A percentile compares a stretch with the other conserved stretches of the same genome.
phyloP scores from a whole-genome alignment of 192 early-diverging fungal species.

The Entomortierella lignicola region DNA sequence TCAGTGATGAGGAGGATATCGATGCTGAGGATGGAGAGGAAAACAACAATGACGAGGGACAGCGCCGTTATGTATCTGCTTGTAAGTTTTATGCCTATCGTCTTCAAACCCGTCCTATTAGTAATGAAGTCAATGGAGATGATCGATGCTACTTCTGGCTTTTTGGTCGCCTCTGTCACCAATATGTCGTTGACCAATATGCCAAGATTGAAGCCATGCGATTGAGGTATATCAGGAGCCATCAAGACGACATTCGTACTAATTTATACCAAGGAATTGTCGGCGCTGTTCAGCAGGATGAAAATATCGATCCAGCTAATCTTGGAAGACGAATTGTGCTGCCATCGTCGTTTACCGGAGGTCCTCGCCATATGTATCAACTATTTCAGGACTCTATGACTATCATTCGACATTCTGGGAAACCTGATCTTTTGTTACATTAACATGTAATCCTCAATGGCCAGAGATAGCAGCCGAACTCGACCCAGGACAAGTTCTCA shows the following conservation, averaged over 20 bases:
- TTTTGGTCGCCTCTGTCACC: constrained; percentile 19
- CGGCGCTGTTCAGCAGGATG: constrained; percentile 6
- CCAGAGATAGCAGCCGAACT: constrained; percentile 5
- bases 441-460: constrained; percentile 38
- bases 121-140: not conserved
- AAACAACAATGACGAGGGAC: not conserved
- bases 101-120: constrained; percentile 16
- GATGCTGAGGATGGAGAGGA: not conserved
- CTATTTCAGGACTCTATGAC: too few species aligned
- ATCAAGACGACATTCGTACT: constrained; percentile 15
- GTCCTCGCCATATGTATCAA: not conserved
- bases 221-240: constrained; percentile 8
- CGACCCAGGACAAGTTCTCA: not conserved
- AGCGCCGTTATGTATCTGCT: not conserved
- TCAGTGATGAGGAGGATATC: not conserved
- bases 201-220: constrained; percentile 27
- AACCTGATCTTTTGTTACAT: constrained; percentile 46
- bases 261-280: constrained; percentile 15
- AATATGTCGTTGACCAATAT: constrained; percentile 44
- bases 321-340: constrained; percentile 11
- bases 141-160: constrained; percentile 12
- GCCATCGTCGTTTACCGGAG: not conserved
- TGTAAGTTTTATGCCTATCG: constrained; percentile 31
- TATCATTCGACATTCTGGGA: too few species aligned
- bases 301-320: not conserved